A percentile compares a stretch with the other conserved stretches of the same genome.
phyloP scores from a whole-genome alignment of 2,329 filamentous ascomycete genomes.

The Tolypocladium ophioglossoides region DNA sequence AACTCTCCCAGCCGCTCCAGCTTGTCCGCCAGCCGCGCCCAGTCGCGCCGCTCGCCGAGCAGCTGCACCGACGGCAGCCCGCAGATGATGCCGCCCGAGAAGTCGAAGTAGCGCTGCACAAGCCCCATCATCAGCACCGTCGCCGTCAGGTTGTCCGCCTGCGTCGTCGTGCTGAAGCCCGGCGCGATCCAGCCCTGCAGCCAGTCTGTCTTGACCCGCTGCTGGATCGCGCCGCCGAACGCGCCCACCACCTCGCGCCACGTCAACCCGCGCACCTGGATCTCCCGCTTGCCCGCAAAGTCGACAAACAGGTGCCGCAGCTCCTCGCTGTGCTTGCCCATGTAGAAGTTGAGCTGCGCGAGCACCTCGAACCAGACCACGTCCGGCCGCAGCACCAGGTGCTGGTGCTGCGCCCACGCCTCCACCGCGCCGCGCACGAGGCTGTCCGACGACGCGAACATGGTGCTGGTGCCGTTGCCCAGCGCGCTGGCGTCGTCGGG shows the following conservation, averaged over 20 bases:
- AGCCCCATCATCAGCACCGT: slow-evolving; percentile 34
- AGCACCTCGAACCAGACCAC: slow-evolving; percentile 46
- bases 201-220: slow-evolving; percentile 27
- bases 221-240: slow-evolving; percentile 30
- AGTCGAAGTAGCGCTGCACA: slow-evolving; percentile 28
- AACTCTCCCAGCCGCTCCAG: slow-evolving; percentile 32
- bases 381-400: slow-evolving; percentile 39
- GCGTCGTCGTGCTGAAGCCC: slow-evolving; percentile 29
- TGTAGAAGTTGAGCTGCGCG: slow-evolving; percentile 38
- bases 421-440: slow-evolving; percentile 33
- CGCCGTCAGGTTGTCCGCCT: slow-evolving; percentile 26
- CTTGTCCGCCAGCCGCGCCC: slow-evolving; percentile 26
- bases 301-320: slow-evolving; percentile 34
- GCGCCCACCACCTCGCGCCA: slow-evolving; percentile 16
- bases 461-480: slow-evolving; percentile 6
- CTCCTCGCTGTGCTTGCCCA: slow-evolving; percentile 35
- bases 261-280: slow-evolving; percentile 16
- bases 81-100: slow-evolving; percentile 25
- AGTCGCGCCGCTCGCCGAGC: slow-evolving; percentile 26
- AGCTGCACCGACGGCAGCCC: slow-evolving; percentile 32
- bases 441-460: slow-evolving; percentile 24
- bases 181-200: slow-evolving; percentile 30
- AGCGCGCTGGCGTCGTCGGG: slow-evolving; percentile 7
- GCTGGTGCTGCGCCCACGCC: slow-evolving; percentile 38
- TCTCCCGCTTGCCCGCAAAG: slow-evolving; percentile 30